Conservation (phyloP, 805 yeast species). For the Kodamaea sagamina region DNA sequence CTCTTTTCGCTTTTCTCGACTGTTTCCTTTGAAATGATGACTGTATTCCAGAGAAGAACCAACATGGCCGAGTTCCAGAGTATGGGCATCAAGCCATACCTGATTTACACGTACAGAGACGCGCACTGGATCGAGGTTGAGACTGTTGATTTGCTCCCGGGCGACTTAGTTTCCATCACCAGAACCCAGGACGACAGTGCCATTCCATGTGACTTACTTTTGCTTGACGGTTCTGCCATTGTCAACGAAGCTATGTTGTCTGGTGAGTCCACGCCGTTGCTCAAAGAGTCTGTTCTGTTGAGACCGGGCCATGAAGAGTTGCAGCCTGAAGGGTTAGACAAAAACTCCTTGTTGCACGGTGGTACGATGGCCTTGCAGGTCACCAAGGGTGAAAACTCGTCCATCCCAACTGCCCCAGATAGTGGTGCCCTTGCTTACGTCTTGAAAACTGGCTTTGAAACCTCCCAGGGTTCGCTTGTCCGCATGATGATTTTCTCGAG, state of each 20-base stretch:
- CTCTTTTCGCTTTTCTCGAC: constrained; percentile 89
- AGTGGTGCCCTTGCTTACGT: constrained; percentile 89
- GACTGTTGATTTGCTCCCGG: constrained; percentile 82
- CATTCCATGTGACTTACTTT: constrained; percentile 87
- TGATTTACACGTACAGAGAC: constrained; percentile 71
- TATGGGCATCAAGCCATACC: constrained; percentile 94
- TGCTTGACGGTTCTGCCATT: constrained; percentile 88
- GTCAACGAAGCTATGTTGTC: constrained; percentile 99
- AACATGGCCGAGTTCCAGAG: constrained; percentile 95
- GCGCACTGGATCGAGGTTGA: constrained; percentile 66
- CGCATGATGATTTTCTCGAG: constrained; percentile 97
- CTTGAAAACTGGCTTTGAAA: constrained; percentile 95
- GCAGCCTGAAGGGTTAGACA: constrained; percentile 81
- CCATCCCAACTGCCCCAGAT: constrained; percentile 75
- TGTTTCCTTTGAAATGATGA: constrained; percentile 88
- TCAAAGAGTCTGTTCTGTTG: constrained; percentile 85
- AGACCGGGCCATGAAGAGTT: constrained; percentile 72
- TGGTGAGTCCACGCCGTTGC: constrained; percentile 96
- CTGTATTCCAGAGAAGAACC: constrained; percentile 92
- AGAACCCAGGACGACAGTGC: constrained; percentile 92
- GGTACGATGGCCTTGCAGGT: constrained; percentile 97
- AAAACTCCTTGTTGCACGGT: constrained; percentile 86
- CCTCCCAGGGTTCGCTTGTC: constrained; percentile 95
- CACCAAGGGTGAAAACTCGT: constrained; percentile 58
- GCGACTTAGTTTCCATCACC: constrained; percentile 83